Evolutionary conservation across 2,329 filamentous ascomycete genomes (phyloP).

Genomic region (Claviceps digitariae): DNA sequence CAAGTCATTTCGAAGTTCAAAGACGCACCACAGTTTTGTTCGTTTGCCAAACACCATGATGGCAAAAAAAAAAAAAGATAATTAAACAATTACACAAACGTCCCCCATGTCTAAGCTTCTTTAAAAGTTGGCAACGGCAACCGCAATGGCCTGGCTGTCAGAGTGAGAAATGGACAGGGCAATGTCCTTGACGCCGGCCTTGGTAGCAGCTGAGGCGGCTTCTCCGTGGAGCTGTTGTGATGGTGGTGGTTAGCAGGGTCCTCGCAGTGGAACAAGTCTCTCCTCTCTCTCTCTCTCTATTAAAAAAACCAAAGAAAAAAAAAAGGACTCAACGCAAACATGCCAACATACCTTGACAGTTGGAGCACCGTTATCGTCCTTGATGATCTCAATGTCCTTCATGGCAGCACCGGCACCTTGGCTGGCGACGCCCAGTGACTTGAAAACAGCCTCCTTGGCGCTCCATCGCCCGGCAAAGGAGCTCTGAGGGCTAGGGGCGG

Average conservation of each 20-base stretch:
- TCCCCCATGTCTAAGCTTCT: slow-evolving; percentile 4
- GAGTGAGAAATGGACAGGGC: slow-evolving; percentile 94
- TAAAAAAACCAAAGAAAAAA: neutral
- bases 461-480: slow-evolving; percentile 94
- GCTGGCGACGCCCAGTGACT: slow-evolving; percentile 77
- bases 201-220: slow-evolving; percentile 68
- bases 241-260: slow-evolving; percentile 21
- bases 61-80: neutral
- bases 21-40: neutral
- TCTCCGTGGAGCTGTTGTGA: slow-evolving; percentile 63
- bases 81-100: slow-evolving; percentile 4
- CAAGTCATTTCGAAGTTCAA: neutral
- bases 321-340: neutral
- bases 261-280: neutral
- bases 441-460: slow-evolving; percentile 98
- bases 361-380: slow-evolving; percentile 70
- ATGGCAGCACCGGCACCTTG: slow-evolving; percentile 79
- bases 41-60: neutral
- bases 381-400: slow-evolving; percentile 87
- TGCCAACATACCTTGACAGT: slow-evolving; percentile 59
- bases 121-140: slow-evolving; percentile 75
- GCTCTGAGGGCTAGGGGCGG: slow-evolving; percentile 66
- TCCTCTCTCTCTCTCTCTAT: too few species aligned
- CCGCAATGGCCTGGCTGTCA: slow-evolving; percentile 84
- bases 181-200: slow-evolving; percentile 76